Conservation (phyloP, 2,329 filamentous ascomycete species). For the Penicillium sp. region DNA sequence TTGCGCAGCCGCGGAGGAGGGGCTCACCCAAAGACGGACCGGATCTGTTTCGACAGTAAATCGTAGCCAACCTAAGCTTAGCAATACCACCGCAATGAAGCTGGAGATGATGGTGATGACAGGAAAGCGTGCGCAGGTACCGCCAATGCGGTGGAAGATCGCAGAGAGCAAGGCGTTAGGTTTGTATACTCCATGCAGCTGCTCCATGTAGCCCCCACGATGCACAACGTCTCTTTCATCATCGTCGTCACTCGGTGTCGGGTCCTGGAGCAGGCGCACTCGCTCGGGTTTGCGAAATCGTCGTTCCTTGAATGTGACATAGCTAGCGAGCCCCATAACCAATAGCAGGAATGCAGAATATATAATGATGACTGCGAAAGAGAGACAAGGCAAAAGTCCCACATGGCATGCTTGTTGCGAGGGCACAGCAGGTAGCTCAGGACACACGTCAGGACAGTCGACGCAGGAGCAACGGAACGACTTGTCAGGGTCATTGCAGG, state of each 20-base stretch:
- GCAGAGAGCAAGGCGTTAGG: constrained; percentile 78
- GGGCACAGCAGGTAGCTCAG: constrained; percentile 70
- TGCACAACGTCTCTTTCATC: constrained; percentile 83
- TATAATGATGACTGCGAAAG: constrained; percentile 82
- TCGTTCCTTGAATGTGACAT: constrained; percentile 70
- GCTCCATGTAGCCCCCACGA: constrained; percentile 69
- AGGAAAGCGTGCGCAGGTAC: constrained; percentile 75
- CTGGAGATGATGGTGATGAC: constrained; percentile 73
- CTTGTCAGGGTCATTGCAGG: constrained; percentile 84
- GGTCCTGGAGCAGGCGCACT: constrained; percentile 79
- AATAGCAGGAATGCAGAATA: constrained; percentile 73
- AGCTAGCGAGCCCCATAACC: constrained; percentile 62
- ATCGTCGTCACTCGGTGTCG: constrained; percentile 80
- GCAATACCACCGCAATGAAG: constrained; percentile 66
- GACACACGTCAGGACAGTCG: constrained; percentile 83
- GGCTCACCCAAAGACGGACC: constrained; percentile 93
- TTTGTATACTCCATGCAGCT: constrained; percentile 71
- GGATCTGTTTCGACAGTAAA: constrained; percentile 90
- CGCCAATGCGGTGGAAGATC: constrained; percentile 74
- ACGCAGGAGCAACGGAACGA: constrained; percentile 87
- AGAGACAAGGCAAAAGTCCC: constrained; percentile 83
- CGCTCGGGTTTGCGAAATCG: constrained; percentile 71
- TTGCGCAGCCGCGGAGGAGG: constrained; percentile 79
- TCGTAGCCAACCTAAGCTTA: constrained; percentile 81
- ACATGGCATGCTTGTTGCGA: constrained; percentile 70